These are phyloP conservation scores for Naganishia kalamii DNA, from an alignment of 768 basidiomycete species.

Conservation along the genomic window DNA sequence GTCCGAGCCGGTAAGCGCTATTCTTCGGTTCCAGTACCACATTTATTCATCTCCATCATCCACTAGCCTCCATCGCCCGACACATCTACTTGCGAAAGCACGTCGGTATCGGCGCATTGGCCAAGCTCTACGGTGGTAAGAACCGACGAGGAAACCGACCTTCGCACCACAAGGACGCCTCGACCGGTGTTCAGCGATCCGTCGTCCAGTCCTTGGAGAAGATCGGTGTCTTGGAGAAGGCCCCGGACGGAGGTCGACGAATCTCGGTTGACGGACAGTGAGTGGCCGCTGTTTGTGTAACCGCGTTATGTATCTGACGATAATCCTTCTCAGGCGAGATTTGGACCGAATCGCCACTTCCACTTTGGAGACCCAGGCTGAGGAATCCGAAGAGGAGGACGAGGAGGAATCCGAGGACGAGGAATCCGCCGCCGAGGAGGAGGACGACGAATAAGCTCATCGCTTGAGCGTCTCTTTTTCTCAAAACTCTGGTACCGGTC, in stretches of 20 bases:
- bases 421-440: conserved; percentile 33
- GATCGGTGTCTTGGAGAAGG: conserved; percentile 93
- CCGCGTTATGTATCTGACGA: background rate
- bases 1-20: conserved; percentile 79
- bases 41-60: background rate
- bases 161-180: conserved; percentile 77
- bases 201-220: conserved; percentile 96
- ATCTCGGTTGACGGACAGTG: conserved; percentile 90
- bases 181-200: conserved; percentile 85
- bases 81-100: conserved; percentile 99
- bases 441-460: conserved; percentile 21
- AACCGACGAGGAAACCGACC: conserved; percentile 95
- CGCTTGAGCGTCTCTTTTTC: background rate
- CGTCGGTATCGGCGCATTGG: conserved; percentile 72
- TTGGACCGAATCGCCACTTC: conserved; percentile 54
- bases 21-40: background rate
- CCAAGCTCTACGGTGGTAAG: conserved; percentile 93
- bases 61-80: conserved; percentile 82
- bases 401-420: conserved; percentile 46
- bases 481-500: background rate
- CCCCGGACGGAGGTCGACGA: conserved; percentile 87
- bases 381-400: conserved; percentile 36
- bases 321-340: conserved; percentile 60
- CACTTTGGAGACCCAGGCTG: conserved; percentile 45
- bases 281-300: conserved; percentile 27